Percentiles rank a stretch among this genome's conserved stretches.
Conservation (phyloP, 2,329 filamentous ascomycete genomes). For the Colletotrichum limetticola region DNA sequence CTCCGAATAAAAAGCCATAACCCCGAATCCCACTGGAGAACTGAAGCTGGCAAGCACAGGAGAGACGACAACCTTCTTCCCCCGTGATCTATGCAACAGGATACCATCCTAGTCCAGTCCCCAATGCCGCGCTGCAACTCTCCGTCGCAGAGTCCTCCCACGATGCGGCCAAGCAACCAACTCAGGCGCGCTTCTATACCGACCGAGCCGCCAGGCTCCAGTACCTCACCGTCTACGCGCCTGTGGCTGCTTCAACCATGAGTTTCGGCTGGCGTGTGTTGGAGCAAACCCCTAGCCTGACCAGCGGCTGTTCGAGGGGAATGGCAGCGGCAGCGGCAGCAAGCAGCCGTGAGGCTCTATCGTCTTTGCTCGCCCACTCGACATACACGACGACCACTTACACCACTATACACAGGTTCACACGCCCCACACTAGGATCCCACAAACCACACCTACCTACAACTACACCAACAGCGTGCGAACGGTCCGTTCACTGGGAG, state of each 20-base stretch:
- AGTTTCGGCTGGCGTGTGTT: neutral
- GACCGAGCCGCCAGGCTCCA: neutral
- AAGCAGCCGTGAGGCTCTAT: neutral
- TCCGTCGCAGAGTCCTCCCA: neutral
- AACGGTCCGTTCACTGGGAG: neutral
- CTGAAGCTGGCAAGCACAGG: neutral
- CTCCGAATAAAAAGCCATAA: neutral
- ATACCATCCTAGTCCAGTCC: neutral
- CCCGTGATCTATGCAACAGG: neutral
- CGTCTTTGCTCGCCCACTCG: neutral
- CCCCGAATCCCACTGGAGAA: neutral
- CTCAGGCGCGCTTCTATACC: neutral
- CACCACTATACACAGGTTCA: neutral
- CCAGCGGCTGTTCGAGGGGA: too few species aligned
- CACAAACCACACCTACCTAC: too few species aligned
- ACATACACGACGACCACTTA: neutral
- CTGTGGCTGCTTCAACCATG: neutral
- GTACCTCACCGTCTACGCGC: neutral
- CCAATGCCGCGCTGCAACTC: neutral
- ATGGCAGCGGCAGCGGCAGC: neutral
- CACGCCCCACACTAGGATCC: neutral
- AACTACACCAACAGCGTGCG: neutral
- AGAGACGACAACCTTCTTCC: neutral
- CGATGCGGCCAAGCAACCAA: neutral
- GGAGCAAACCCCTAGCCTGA: too few species aligned